A percentile compares a stretch with the other conserved stretches of the same genome.
These are phyloP conservation scores for Cercophora scortea DNA, from an alignment of 495 filamentous ascomycete species.

Conservation along the genomic window DNA sequence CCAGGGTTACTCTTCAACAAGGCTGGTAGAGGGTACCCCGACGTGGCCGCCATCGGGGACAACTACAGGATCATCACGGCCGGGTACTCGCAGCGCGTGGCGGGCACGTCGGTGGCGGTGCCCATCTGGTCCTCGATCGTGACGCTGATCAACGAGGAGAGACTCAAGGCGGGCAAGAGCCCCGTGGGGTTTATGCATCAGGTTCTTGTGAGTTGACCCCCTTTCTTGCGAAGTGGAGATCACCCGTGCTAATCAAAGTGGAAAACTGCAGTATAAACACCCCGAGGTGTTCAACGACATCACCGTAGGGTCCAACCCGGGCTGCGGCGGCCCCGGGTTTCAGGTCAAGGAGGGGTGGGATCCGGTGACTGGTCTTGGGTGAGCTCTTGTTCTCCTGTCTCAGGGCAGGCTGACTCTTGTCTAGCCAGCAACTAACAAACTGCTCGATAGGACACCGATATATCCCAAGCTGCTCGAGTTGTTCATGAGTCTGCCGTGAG, in stretches of 20 bases:
- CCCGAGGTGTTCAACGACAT: slow-evolving; percentile 57
- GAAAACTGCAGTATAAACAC: slow-evolving; percentile 39
- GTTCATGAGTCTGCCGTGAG: slow-evolving; percentile 22
- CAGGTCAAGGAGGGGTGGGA: slow-evolving; percentile 49
- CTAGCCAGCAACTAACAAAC: neutral
- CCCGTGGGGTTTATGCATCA: slow-evolving; percentile 40
- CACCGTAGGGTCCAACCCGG: slow-evolving; percentile 49
- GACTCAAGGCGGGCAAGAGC: slow-evolving; percentile 44
- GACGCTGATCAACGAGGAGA: slow-evolving; percentile 53
- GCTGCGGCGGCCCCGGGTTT: slow-evolving; percentile 54
- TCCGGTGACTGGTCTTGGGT: slow-evolving; percentile 55
- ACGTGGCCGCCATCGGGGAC: slow-evolving; percentile 58
- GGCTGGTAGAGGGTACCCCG: slow-evolving; percentile 55
- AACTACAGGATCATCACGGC: slow-evolving; percentile 42
- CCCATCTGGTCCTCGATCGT: slow-evolving; percentile 51
- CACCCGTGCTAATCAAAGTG: neutral
- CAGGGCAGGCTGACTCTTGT: too few relatives aligned
- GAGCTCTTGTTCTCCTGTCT: neutral
- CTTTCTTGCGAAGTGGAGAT: neutral
- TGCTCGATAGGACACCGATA: slow-evolving; percentile 16
- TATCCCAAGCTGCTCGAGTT: slow-evolving; percentile 28
- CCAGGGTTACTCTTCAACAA: slow-evolving; percentile 47
- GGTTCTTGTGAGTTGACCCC: slow-evolving; percentile 48
- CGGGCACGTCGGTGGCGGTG: slow-evolving; percentile 52
- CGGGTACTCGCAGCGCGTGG: slow-evolving; percentile 32